phyloP scores from a whole-genome alignment of 495 filamentous ascomycete species.

The Darksidea phi region DNA sequence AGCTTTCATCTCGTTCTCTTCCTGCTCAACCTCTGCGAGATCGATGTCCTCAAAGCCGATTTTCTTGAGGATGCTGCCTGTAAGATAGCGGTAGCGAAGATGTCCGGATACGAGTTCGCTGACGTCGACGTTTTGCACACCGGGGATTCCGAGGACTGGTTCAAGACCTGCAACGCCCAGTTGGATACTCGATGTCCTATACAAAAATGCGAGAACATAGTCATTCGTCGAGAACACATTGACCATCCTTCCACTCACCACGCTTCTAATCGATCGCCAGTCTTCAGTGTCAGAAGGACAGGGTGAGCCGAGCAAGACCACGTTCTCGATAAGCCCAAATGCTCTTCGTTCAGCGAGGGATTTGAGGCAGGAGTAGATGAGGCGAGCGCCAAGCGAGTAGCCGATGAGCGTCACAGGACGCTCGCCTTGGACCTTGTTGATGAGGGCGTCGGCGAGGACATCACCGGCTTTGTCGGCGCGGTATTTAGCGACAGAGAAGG shows the following conservation, averaged over 20 bases:
- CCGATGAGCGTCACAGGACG: slow-evolving; percentile 84
- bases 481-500: slow-evolving; percentile 78
- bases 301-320: slow-evolving; percentile 78
- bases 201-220: slow-evolving; percentile 72
- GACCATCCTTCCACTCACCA: slow-evolving; percentile 70
- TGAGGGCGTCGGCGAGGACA: slow-evolving; percentile 81
- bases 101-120: slow-evolving; percentile 71
- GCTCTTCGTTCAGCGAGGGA: slow-evolving; percentile 70
- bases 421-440: slow-evolving; percentile 85
- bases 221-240: slow-evolving; percentile 80
- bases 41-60: slow-evolving; percentile 69
- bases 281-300: slow-evolving; percentile 63
- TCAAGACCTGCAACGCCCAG: slow-evolving; percentile 75
- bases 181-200: slow-evolving; percentile 73
- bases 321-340: slow-evolving; percentile 85
- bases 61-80: slow-evolving; percentile 64
- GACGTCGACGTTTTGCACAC: slow-evolving; percentile 75
- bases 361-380: slow-evolving; percentile 81
- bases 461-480: slow-evolving; percentile 84
- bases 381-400: slow-evolving; percentile 85
- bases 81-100: slow-evolving; percentile 65
- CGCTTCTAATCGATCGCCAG: slow-evolving; percentile 68
- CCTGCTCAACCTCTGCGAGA: slow-evolving; percentile 55
- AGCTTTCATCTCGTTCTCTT: slow-evolving; percentile 56
- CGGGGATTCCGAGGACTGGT: slow-evolving; percentile 60